Evolutionary conservation across 306 rosid genomes (phyloP).

Genomic region (Chamaecrista fasciculata): DNA sequence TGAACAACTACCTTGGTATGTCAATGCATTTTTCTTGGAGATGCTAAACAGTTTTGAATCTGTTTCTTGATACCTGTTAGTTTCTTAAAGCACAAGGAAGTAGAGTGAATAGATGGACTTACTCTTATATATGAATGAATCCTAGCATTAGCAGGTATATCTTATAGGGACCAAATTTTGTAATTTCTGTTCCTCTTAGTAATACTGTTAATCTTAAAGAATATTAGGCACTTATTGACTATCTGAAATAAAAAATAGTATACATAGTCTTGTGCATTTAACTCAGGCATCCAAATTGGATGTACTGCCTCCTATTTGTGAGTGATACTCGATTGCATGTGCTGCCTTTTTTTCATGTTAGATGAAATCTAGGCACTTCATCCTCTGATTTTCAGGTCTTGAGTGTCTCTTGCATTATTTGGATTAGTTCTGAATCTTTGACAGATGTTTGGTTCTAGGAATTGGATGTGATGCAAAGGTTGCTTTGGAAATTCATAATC

Average conservation of each 20-base stretch:
- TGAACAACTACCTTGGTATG: constrained; percentile 98
- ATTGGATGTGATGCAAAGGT: constrained; percentile 66
- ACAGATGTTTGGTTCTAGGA: constrained; percentile 33
- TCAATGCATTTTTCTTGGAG: constrained; percentile 22
- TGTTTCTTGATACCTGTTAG: constrained; percentile 17
- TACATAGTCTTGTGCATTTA: constrained; percentile 15
- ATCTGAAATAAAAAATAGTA: constrained; percentile 15
- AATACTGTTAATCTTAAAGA: constrained; percentile 7
- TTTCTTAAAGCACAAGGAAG: too few relatives aligned
- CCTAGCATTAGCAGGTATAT: too few relatives aligned
- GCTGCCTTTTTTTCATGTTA: neutral
- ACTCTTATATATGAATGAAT: too few relatives aligned
- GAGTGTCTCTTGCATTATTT: constrained; percentile 19
- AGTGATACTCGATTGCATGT: too few relatives aligned
- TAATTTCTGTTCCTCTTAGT: too few relatives aligned
- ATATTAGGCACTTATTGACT: too few relatives aligned
- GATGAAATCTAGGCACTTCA: neutral
- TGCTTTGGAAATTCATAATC: constrained; percentile 66
- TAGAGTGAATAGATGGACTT: too few relatives aligned
- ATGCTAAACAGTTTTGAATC: too few relatives aligned
- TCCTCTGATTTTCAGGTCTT: neutral
- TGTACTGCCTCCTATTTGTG: constrained; percentile 16
- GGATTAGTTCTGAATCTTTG: constrained; percentile 19
- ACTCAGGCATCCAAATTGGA: constrained; percentile 5
- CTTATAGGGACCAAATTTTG: too few relatives aligned